A percentile compares a stretch with the other conserved stretches of the same genome.
Evolutionary conservation across 495 filamentous ascomycete genomes (phyloP).

Genomic region (Penicillium tannophilum): DNA sequence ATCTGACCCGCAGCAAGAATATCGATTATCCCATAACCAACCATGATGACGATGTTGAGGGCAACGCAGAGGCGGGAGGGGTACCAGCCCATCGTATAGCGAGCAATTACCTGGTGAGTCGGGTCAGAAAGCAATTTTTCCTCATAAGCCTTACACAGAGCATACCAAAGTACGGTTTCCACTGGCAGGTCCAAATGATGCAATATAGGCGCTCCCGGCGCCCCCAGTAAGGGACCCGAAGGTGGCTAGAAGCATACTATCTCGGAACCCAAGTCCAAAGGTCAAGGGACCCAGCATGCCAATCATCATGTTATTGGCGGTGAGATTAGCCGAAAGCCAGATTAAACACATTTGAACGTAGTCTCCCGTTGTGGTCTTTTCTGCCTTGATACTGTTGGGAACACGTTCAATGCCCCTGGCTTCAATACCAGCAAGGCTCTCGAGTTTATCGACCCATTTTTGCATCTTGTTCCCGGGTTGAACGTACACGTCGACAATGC

Average conservation of each 20-base stretch:
- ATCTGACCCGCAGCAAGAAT: slow-evolving; percentile 44
- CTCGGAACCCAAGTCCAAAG: slow-evolving; percentile 58
- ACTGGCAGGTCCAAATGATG: slow-evolving; percentile 59
- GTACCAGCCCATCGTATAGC: slow-evolving; percentile 69
- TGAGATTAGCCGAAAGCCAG: slow-evolving; percentile 65
- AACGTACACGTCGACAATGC: background rate
- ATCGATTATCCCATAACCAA: slow-evolving; percentile 61
- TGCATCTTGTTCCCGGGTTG: background rate
- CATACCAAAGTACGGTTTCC: slow-evolving; percentile 61
- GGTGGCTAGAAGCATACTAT: slow-evolving; percentile 52
- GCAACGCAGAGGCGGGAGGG: slow-evolving; percentile 59
- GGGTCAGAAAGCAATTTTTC: no score
- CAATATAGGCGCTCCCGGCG: slow-evolving; percentile 55
- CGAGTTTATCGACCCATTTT: slow-evolving; percentile 1
- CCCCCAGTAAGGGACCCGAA: slow-evolving; percentile 54
- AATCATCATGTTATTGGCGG: slow-evolving; percentile 60
- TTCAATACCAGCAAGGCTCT: slow-evolving; percentile 32
- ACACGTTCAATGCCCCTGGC: slow-evolving; percentile 64
- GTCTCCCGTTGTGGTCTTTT: slow-evolving; percentile 29
- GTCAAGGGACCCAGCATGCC: slow-evolving; percentile 61
- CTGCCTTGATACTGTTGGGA: background rate
- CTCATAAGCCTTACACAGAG: no score
- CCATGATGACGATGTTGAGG: slow-evolving; percentile 60
- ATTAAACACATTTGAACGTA: slow-evolving; percentile 56
- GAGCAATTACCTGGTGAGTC: slow-evolving; percentile 48